Evolutionary conservation across 768 basidiomycete species (phyloP), one percentile per base, ranked within the genome.

Genomic region (Mycena chlorophos): DNA sequence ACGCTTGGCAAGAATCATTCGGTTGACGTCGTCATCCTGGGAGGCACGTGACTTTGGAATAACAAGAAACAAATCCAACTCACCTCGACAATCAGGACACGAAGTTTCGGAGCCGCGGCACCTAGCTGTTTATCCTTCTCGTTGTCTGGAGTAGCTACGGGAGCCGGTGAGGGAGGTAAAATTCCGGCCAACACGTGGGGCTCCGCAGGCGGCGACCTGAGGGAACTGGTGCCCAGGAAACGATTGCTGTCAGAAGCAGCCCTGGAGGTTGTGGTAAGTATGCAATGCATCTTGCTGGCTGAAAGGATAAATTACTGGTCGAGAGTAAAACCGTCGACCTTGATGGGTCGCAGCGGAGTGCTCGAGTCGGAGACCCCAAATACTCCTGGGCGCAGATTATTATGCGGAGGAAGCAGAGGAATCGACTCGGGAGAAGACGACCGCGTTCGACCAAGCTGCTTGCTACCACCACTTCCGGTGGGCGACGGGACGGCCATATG

Each of bases 21-120:
- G 82, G 66, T 93, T 92, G 63, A 91, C 83, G 40, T 81, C 77
- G 62, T 91, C 87, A 63, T 89, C 87, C 84, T 88, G 30, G 20
- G n/a, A 31, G 8, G 8, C 40, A 56, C 10, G n/a, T 25, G 16
- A 25, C 22, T 3, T 26, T 12, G 12, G 22, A 2, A 46, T 37
- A 46, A 29, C 43, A 43, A 29, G 28, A 45, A n/a, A n/a, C 1
- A 25, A 30, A 34, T 26, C 26, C 19, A 20, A 55, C 74, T 55
- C 58, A 85, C 87, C 79, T 90, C 88, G 10, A 89, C 88, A 25
- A 89, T 79, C 8, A 89, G 67, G 3, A 89, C 74, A 26, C 83
- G 77, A 49, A 79, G 49, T 46, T 69, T 71, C 10, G 49, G 49
- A 22, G 62, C 52, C 13, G 63, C 58, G 12, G 37, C 38, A 25